phyloP scores from a whole-genome alignment of 345 rosid species.

The Brassica juncea region DNA sequence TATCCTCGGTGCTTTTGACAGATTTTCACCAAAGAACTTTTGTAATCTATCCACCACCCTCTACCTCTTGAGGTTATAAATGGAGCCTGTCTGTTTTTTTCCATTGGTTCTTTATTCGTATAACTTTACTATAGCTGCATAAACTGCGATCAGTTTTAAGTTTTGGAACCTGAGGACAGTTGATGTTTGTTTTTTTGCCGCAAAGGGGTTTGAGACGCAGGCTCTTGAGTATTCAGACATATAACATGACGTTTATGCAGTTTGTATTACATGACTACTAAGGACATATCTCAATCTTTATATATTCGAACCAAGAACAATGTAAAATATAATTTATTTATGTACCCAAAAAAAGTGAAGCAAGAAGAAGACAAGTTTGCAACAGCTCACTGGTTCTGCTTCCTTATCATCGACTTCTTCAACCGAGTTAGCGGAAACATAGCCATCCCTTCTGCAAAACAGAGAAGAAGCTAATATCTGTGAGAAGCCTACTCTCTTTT shows the following conservation, averaged over 20 bases:
- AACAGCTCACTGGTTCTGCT: slow-evolving; percentile 15
- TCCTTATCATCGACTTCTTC: background rate
- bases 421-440: slow-evolving; percentile 34
- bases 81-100: background rate
- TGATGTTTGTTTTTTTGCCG: background rate
- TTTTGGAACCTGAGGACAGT: background rate
- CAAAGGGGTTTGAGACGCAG: background rate
- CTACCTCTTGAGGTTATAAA: background rate
- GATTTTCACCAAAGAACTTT: background rate
- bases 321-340: no score
- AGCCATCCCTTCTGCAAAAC: slow-evolving; percentile 42
- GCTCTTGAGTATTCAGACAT: background rate
- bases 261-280: no score
- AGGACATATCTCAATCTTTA: slow-evolving; percentile 2
- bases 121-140: background rate
- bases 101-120: background rate
- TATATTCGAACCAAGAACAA: background rate
- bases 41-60: background rate
- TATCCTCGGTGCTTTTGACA: background rate
- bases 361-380: background rate
- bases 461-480: background rate
- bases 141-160: background rate
- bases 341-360: no score
- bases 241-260: background rate
- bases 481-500: background rate